Evolutionary conservation across 1,139 yeast species (phyloP), one percentile per base, ranked within the genome.

Genomic region (Sugiyamaella castrensis): DNA sequence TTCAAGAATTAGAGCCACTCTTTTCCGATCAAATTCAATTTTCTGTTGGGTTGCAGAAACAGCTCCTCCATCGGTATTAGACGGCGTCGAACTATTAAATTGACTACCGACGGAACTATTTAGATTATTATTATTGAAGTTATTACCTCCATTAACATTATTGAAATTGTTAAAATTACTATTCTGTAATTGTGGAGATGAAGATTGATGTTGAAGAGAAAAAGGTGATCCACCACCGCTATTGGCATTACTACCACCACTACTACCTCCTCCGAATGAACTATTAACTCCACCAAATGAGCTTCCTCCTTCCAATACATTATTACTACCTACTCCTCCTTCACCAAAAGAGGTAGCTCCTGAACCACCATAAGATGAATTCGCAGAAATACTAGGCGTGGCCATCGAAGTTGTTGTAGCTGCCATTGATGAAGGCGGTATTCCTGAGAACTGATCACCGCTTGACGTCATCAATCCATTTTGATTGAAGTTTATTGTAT

Each of bases 1-100:
- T 15, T 64, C 62, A 16, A 67, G 56, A 34, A 68, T 46, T 38
- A 63, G 41, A 31, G 59, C 34, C 8, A 62, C 56, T 11, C 68
- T 58, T 34, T 56, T 54, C 19, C 54, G 55, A 27, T 60, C 66
- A 2, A 56, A 36, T n/a, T 56, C 61, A 5, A 53, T 43, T 38
- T 50, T 50, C 27, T 40, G 40, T 12, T 47, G 42, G 15, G 24
- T 5, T 19, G 24, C 24, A 19, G 24, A 19, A 19, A 3, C 24
- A 19, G 5, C 24, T 19, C 24, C 24, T 5, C 24, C 24, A 29
- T 35, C 46, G 11, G 16, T 27, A 12, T 28, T 26, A 9, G 30
- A 24, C 15, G 33, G 15, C 8, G 35, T 36, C 13, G 26, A 33
- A 12, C 40, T 31, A 38, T 34, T 24, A 19, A 19, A 19, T 5